Percentiles rank a stretch among this genome's conserved stretches.
phyloP scores from a whole-genome alignment of 441 rosid genomes.

The Pelargonium australe region DNA sequence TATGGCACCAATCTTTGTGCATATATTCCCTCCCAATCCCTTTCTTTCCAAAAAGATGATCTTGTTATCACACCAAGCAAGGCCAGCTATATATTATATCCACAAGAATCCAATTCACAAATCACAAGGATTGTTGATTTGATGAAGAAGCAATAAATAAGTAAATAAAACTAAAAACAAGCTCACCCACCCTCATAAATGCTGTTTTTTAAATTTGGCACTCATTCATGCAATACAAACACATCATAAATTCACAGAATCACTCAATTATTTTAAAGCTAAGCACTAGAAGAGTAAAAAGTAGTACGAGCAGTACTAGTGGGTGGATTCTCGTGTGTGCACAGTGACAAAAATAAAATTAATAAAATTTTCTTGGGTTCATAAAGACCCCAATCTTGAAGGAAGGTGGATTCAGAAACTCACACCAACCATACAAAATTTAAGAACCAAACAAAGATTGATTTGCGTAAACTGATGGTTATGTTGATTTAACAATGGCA shows the following conservation, averaged over 20 bases:
- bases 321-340: too few relatives aligned
- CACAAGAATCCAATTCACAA: constrained; percentile 2
- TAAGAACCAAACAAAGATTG: neutral
- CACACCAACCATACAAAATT: neutral
- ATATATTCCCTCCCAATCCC: constrained; percentile 19
- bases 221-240: too few relatives aligned
- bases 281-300: too few relatives aligned
- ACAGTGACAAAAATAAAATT: too few relatives aligned
- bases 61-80: neutral
- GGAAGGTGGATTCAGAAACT: neutral
- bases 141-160: neutral
- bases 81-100: neutral
- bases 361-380: too few relatives aligned
- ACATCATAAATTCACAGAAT: too few relatives aligned
- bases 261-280: too few relatives aligned
- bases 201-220: too few relatives aligned
- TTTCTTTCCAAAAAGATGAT: constrained; percentile 12
- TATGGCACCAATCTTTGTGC: constrained; percentile 8
- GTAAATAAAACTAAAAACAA: neutral
- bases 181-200: too few relatives aligned
- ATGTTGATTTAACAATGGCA: too few relatives aligned
- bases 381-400: neutral
- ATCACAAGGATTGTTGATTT: neutral
- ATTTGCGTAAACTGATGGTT: neutral
- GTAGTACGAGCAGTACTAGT: too few relatives aligned